phyloP scores from a whole-genome alignment of 148 eudicot species.

The Rheum nobile region DNA sequence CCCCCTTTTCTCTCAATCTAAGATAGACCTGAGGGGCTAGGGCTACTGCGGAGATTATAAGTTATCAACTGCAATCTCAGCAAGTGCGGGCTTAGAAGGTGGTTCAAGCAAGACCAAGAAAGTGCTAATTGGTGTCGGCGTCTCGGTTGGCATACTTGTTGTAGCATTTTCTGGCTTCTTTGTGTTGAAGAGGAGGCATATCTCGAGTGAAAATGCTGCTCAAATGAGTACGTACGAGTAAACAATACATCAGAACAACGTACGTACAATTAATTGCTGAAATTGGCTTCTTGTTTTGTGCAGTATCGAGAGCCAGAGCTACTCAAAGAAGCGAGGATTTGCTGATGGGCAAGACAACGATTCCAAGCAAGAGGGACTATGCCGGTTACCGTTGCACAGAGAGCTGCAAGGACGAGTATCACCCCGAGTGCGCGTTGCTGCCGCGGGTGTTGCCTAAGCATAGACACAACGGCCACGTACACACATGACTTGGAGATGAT shows the following conservation, averaged over 20 bases:
- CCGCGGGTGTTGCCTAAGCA: not conserved
- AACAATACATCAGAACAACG: too few species aligned
- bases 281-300: not conserved
- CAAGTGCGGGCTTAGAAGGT: not conserved
- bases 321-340: conserved; percentile 33
- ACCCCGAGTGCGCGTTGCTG: not conserved
- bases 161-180: not conserved
- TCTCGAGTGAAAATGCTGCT: not conserved
- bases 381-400: not conserved
- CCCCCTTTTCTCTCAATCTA: not conserved
- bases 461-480: not conserved
- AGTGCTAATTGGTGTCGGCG: not conserved
- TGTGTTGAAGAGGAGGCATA: not conserved
- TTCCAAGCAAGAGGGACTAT: conserved; percentile 12
- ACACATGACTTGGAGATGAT: not conserved
- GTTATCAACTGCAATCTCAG: not conserved
- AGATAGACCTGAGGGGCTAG: not conserved
- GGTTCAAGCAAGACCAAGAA: conserved; percentile 10
- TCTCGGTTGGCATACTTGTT: not conserved
- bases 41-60: not conserved
- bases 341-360: conserved; percentile 13
- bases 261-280: too few species aligned
- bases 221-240: not conserved
- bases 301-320: conserved; percentile 15
- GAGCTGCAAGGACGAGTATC: not conserved